These are phyloP conservation scores for Podila clonocystis DNA, from an alignment of 192 early-diverging fungal genomes.

Conservation along the genomic window DNA sequence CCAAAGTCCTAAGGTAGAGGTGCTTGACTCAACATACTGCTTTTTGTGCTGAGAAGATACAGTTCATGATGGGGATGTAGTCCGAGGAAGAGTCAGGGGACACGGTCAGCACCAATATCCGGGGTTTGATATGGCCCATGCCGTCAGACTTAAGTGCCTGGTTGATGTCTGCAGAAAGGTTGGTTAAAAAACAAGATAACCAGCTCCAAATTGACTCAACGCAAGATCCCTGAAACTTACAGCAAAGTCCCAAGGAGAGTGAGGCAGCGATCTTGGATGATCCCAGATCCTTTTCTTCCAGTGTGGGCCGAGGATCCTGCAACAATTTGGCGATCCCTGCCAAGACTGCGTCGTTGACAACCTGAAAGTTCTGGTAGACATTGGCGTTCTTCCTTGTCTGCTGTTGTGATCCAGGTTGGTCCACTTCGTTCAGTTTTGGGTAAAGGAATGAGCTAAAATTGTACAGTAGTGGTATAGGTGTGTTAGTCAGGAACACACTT, in stretches of 20 bases:
- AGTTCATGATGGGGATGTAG: slow-evolving; percentile 98
- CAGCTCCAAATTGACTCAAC: background rate
- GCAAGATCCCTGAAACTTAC: slow-evolving; percentile 36
- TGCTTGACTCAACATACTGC: slow-evolving; percentile 56
- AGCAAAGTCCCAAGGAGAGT: slow-evolving; percentile 68
- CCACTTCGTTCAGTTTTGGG: slow-evolving; percentile 51
- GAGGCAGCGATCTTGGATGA: slow-evolving; percentile 69
- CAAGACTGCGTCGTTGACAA: slow-evolving; percentile 61
- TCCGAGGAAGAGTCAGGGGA: slow-evolving; percentile 88
- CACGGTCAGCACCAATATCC: slow-evolving; percentile 88
- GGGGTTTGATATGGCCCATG: slow-evolving; percentile 68
- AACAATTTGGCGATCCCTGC: slow-evolving; percentile 50
- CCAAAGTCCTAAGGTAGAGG: background rate
- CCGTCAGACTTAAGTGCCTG: slow-evolving; percentile 66
- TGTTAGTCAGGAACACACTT: background rate
- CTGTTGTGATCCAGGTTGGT: slow-evolving; percentile 18
- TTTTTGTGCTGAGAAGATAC: slow-evolving; percentile 97
- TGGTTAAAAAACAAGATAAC: background rate
- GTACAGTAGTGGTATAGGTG: background rate
- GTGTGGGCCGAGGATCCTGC: slow-evolving; percentile 35
- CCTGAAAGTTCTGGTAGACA: slow-evolving; percentile 65
- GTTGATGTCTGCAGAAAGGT: slow-evolving; percentile 67
- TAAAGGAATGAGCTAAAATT: slow-evolving; percentile 62
- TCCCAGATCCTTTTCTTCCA: slow-evolving; percentile 45
- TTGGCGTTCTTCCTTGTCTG: slow-evolving; percentile 58